Evolutionary conservation across 495 filamentous ascomycete genomes (phyloP).

Genomic region (Oleoguttula mirabilis): DNA sequence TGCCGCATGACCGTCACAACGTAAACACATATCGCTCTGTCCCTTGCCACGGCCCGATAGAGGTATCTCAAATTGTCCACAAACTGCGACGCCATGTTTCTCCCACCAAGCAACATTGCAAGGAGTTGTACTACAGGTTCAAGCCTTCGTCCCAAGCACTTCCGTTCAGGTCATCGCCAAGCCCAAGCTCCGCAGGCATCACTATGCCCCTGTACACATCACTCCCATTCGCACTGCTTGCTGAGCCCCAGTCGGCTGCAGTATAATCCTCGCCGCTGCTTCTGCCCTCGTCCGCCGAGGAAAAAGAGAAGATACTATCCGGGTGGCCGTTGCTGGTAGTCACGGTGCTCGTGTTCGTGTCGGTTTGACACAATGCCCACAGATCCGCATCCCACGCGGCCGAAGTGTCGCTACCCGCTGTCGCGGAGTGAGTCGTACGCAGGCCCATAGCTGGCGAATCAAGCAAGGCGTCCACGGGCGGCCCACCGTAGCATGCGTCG

Average conservation of each 20-base stretch:
- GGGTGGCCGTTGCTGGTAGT: slow-evolving; percentile 27
- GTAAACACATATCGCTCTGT: too few relatives aligned
- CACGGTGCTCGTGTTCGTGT: slow-evolving; percentile 16
- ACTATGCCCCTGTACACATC: slow-evolving; percentile 41
- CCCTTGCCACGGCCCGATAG: too few relatives aligned
- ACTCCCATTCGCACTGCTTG: slow-evolving; percentile 6
- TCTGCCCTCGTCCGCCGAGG: slow-evolving; percentile 55
- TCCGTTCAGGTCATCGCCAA: slow-evolving; percentile 14
- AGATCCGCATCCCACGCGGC: slow-evolving; percentile 39
- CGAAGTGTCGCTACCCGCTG: background rate
- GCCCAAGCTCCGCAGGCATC: slow-evolving; percentile 36
- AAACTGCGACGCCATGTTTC: too few relatives aligned
- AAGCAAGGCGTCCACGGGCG: slow-evolving; percentile 39
- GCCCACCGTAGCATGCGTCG: slow-evolving; percentile 64
- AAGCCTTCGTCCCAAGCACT: slow-evolving; percentile 4
- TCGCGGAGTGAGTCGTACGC: background rate
- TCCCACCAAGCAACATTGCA: too few relatives aligned
- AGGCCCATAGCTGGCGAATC: slow-evolving; percentile 28
- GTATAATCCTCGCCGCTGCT: slow-evolving; percentile 33
- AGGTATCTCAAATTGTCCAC: too few relatives aligned
- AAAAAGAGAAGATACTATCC: slow-evolving; percentile 63
- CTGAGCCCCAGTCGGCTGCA: slow-evolving; percentile 16
- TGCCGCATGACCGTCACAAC: too few relatives aligned
- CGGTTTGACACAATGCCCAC: slow-evolving; percentile 35
- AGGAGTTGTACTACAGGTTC: too few relatives aligned